Conservation (phyloP, 2,329 filamentous ascomycete species). For the Hymenoscyphus linearis region DNA sequence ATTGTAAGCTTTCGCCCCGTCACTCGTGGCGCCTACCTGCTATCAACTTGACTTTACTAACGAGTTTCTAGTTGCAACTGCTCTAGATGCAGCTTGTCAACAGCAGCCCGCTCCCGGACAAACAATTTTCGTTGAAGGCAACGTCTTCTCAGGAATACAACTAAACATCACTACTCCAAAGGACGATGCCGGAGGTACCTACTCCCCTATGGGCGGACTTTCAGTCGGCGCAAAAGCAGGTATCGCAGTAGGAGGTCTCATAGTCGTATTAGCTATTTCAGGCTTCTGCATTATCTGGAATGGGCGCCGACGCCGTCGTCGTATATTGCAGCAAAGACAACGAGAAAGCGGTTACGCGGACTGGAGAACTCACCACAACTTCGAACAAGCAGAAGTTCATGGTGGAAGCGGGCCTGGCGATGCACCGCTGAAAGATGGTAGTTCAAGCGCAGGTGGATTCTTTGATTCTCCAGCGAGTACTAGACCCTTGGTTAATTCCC, state of each 20-base stretch:
- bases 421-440: conserved; percentile 23
- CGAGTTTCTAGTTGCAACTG: conserved; percentile 40
- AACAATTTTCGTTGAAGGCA: conserved; percentile 46
- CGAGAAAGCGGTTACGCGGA: conserved; percentile 22
- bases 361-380: conserved; percentile 18
- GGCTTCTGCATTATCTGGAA: conserved; percentile 52
- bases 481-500: conserved; percentile 36
- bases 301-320: conserved; percentile 50
- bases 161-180: conserved; percentile 48
- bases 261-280: conserved; percentile 41
- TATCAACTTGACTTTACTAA: background rate
- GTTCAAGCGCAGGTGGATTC: conserved; percentile 32
- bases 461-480: conserved; percentile 51
- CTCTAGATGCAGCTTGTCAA: conserved; percentile 51
- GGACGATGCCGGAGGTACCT: conserved; percentile 27
- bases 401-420: conserved; percentile 25
- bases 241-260: conserved; percentile 48
- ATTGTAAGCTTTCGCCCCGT: conserved; percentile 41
- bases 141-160: conserved; percentile 43
- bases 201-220: conserved; percentile 36
- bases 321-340: conserved; percentile 42
- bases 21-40: background rate
- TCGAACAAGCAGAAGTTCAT: background rate
- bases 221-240: conserved; percentile 52
- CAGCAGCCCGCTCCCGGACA: conserved; percentile 44